Percentiles rank a stretch among this genome's conserved stretches.
These are phyloP conservation scores for Chlorella vulgaris DNA, from an alignment of 139 green algal genomes.

Conservation along the genomic window DNA sequence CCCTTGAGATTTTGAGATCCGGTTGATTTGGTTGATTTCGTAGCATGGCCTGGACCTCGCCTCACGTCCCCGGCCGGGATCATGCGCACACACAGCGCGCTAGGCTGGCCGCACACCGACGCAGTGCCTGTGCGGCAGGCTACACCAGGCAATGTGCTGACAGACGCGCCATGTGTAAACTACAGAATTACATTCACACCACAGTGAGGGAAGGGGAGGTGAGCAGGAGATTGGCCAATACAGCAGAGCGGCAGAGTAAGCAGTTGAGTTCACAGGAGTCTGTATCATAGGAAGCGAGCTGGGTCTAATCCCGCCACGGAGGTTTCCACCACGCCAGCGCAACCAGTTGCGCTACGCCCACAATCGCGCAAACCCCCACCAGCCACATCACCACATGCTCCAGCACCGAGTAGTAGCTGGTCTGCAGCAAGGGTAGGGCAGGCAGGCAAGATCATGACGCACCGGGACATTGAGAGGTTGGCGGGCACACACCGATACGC, in stretches of 20 bases:
- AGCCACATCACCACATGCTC: constrained; percentile 67
- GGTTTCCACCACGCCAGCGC: constrained; percentile 28
- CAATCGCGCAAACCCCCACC: constrained; percentile 32
- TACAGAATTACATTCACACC: background rate
- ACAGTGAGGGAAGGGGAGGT: no score
- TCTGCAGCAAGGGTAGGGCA: constrained; percentile 26
- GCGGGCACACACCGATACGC: background rate
- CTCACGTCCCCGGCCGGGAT: no score
- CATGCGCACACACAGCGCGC: no score
- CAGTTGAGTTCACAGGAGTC: background rate
- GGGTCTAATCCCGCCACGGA: constrained; percentile 24
- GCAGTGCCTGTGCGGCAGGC: no score
- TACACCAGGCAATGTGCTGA: no score
- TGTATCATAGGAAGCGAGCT: background rate
- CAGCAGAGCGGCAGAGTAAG: background rate
- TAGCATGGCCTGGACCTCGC: no score
- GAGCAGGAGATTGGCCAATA: no score
- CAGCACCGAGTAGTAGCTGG: constrained; percentile 58
- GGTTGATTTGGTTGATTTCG: no score
- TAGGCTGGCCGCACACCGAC: no score
- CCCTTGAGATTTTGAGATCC: no score
- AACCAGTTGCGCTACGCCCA: constrained; percentile 33
- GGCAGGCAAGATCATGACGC: background rate
- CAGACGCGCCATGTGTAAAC: background rate
- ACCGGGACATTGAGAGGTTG: background rate